A percentile compares a stretch with the other conserved stretches of the same genome.
Evolutionary conservation across 176 grass and related monocot genomes (phyloP).

Genomic region (Eragrostis curvula): DNA sequence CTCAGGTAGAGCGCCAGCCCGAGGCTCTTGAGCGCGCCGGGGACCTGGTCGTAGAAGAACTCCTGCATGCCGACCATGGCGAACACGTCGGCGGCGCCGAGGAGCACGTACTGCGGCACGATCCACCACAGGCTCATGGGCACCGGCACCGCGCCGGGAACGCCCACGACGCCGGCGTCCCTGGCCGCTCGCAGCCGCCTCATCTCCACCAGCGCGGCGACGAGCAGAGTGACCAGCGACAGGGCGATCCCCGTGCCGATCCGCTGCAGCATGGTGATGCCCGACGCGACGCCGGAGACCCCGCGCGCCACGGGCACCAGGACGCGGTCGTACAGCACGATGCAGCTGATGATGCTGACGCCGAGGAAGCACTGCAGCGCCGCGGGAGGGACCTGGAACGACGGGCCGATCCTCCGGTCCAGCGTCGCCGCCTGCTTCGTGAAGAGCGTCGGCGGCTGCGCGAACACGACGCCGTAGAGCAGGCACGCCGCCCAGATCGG

Average conservation of each 20-base stretch:
- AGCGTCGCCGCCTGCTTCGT: conserved; percentile 59
- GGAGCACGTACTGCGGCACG: conserved; percentile 59
- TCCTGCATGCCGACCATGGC: conserved; percentile 62
- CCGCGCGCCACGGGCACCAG: conserved; percentile 47
- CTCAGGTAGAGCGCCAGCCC: conserved; percentile 61
- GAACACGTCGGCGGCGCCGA: conserved; percentile 52
- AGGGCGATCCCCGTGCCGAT: conserved; percentile 55
- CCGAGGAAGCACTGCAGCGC: conserved; percentile 57
- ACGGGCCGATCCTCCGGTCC: conserved; percentile 31
- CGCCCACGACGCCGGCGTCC: conserved; percentile 38
- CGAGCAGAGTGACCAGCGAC: neutral
- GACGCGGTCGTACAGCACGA: conserved; percentile 55
- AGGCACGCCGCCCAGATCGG: conserved; percentile 53
- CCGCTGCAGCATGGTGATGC: conserved; percentile 66
- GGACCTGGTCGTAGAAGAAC: conserved; percentile 78
- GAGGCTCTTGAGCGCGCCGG: conserved; percentile 55
- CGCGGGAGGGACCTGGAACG: conserved; percentile 42
- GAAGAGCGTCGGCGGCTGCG: conserved; percentile 54
- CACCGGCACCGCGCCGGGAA: neutral
- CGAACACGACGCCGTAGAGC: conserved; percentile 41
- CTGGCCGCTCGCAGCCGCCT: conserved; percentile 38
- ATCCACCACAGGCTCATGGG: conserved; percentile 80
- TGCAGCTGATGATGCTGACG: conserved; percentile 19
- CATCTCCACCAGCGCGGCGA: conserved; percentile 59
- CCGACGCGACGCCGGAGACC: conserved; percentile 16